Evolutionary conservation across 371 early-diverging fungal genomes (phyloP), one percentile per base, ranked within the genome.

Genomic region (Mortierella sp.): DNA sequence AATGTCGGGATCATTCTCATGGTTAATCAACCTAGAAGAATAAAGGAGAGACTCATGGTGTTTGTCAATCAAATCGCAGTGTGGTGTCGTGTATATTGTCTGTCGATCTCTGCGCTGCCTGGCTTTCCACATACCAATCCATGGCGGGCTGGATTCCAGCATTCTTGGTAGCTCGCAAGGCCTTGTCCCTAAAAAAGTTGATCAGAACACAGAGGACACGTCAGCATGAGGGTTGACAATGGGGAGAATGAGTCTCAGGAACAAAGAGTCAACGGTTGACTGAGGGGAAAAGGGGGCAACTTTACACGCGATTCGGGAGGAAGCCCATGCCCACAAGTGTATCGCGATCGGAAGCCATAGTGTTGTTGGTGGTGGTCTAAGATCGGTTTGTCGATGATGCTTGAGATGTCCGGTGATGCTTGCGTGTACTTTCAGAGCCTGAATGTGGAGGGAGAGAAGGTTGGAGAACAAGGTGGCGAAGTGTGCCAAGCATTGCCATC

Each of bases 141-240:
- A 96, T 87, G 5, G 95, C 95, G 31, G 92, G 88, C 68, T 95
- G 94, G 37, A 95, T 82, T 9, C 97, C 95, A 37, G 90, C 86
- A 74, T 88, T 86, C 49, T 89, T 90, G 8, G 95, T 94, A n/a
- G 88, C 93, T 46, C 84, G 88, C 77, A 91, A 74, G 2, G 94
- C 92, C 79, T 51, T 86, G 81, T 71, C 47, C 51, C 58, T 55
- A 60, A 12, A 14, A 34, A 50, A 39, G 57, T 16, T 27, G 39
- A 53, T 57, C 31, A 31, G 17, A 17, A 51, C 22, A 49, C 31
- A 39, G 37, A 19, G 17, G 3, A 27, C 16, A 47, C n/a, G 31
- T 44, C 2, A 29, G 24, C 31, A 44, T 43, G 53, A 28, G 31
- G 28, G 25, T 31, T 19, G n/a, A n/a, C n/a, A n/a, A n/a, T n/a